A percentile compares a stretch with the other conserved stretches of the same genome.
Conservation (phyloP, 805 yeast species). For the Cyberlindnera nakhonratchasimensis region DNA sequence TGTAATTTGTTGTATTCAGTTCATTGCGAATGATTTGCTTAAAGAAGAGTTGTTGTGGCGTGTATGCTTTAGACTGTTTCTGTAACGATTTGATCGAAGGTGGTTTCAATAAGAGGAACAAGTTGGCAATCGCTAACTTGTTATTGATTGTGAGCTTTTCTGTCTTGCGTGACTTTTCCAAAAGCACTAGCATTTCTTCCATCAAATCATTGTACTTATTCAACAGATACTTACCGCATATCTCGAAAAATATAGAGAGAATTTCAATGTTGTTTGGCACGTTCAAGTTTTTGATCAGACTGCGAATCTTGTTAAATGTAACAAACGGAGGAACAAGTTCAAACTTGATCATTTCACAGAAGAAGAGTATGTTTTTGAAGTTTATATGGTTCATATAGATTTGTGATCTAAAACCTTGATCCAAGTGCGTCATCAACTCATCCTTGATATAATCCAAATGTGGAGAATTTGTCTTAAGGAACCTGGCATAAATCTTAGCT, state of each 20-base stretch:
- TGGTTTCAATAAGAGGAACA: constrained; percentile 54
- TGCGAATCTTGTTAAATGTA: constrained; percentile 68
- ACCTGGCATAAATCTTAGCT: constrained; percentile 55
- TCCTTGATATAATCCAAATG: constrained; percentile 48
- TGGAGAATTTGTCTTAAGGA: constrained; percentile 57
- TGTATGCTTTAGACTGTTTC: constrained; percentile 23
- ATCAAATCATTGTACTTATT: constrained; percentile 56
- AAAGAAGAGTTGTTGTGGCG: constrained; percentile 48
- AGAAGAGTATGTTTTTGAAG: constrained; percentile 56
- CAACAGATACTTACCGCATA: constrained; percentile 64
- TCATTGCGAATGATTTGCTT: constrained; percentile 50
- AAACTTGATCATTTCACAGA: constrained; percentile 75
- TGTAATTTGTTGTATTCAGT: constrained; percentile 36
- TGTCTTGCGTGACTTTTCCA: constrained; percentile 48
- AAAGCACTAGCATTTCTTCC: constrained; percentile 56
- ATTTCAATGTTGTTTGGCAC: constrained; percentile 64
- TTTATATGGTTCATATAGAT: constrained; percentile 50
- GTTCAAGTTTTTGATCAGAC: constrained; percentile 49
- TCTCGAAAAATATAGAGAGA: constrained; percentile 66
- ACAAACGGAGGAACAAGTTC: constrained; percentile 67
- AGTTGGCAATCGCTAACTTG: constrained; percentile 54
- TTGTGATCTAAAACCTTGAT: constrained; percentile 57
- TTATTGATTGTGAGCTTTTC: constrained; percentile 50
- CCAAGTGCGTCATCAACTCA: constrained; percentile 52
- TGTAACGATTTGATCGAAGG: constrained; percentile 40